Evolutionary conservation across 2,329 filamentous ascomycete species (phyloP).

Genomic region (Colletotrichum paranaense): DNA sequence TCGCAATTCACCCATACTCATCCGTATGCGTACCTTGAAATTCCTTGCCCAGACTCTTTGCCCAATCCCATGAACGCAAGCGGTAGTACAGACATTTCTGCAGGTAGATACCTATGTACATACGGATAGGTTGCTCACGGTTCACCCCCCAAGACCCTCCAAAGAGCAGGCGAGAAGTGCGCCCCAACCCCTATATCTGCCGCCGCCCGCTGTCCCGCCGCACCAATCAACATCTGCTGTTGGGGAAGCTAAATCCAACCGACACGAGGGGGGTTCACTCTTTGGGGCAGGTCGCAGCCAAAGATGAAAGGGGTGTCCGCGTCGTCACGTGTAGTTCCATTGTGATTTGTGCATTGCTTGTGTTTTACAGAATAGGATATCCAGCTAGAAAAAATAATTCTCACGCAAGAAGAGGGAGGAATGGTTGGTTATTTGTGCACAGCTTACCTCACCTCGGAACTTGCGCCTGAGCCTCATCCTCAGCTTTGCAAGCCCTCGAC

Average conservation of each 20-base stretch:
- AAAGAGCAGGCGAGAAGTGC: not conserved
- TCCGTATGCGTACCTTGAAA: not conserved
- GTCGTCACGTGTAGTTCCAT: conserved; percentile 3
- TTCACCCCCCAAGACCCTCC: no score
- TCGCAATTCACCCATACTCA: not conserved
- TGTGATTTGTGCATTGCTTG: not conserved
- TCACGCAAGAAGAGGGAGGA: not conserved
- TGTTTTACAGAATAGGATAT: not conserved
- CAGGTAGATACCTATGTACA: not conserved
- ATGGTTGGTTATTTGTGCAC: not conserved
- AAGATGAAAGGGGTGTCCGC: conserved; percentile 19
- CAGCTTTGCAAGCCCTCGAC: not conserved
- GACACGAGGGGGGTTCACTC: conserved; percentile 1
- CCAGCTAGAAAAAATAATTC: no score
- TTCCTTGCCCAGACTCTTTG: not conserved
- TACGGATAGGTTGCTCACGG: no score
- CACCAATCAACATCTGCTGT: conserved; percentile 20
- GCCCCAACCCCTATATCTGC: conserved; percentile 27
- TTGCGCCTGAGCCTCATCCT: not conserved
- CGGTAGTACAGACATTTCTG: not conserved
- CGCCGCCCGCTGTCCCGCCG: conserved; percentile 13
- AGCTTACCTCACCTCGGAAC: conserved; percentile 5
- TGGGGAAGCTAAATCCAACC: conserved; percentile 7
- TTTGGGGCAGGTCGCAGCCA: conserved; percentile 17
- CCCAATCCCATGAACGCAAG: not conserved